These are phyloP conservation scores for Phytophthora pinifolia DNA, from an alignment of 352 stramenopile genomes.

Conservation along the genomic window DNA sequence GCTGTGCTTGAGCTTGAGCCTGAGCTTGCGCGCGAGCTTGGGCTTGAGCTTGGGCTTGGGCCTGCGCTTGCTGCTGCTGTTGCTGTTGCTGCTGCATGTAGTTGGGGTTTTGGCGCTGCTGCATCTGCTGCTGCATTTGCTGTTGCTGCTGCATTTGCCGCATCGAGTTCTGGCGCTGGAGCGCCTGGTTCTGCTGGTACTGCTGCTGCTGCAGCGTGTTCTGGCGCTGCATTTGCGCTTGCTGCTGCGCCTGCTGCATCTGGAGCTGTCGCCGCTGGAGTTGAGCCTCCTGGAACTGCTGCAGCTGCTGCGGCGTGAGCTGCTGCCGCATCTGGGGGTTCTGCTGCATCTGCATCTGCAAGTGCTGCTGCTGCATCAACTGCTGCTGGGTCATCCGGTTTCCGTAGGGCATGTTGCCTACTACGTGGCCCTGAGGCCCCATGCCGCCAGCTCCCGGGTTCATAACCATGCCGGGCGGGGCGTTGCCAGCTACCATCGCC, in stretches of 20 bases:
- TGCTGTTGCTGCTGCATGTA: slow-evolving; percentile 56
- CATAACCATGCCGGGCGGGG: slow-evolving; percentile 48
- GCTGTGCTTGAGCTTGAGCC: slow-evolving; percentile 32
- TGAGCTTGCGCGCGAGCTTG: slow-evolving; percentile 20
- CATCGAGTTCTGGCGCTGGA: slow-evolving; percentile 59
- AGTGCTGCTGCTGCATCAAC: slow-evolving; percentile 70
- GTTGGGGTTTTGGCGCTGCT: slow-evolving; percentile 59
- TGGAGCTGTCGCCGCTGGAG: slow-evolving; percentile 74
- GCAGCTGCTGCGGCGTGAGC: slow-evolving; percentile 77
- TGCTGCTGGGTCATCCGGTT: slow-evolving; percentile 84
- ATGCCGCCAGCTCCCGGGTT: slow-evolving; percentile 54
- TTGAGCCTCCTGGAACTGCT: slow-evolving; percentile 76
- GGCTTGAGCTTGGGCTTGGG: slow-evolving; percentile 31
- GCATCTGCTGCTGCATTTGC: slow-evolving; percentile 58
- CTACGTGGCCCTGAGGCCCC: slow-evolving; percentile 57
- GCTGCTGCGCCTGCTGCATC: slow-evolving; percentile 57
- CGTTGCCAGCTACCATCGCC: slow-evolving; percentile 50
- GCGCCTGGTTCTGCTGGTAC: slow-evolving; percentile 49
- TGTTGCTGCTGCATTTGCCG: slow-evolving; percentile 61
- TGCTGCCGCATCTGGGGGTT: slow-evolving; percentile 83
- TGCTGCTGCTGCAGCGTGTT: slow-evolving; percentile 61
- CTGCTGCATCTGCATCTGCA: slow-evolving; percentile 82
- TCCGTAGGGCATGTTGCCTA: slow-evolving; percentile 72
- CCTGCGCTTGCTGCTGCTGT: too few relatives aligned
- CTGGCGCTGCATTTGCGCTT: slow-evolving; percentile 62